A percentile compares a stretch with the other conserved stretches of the same genome.
phyloP scores from a whole-genome alignment of 148 eudicot species.

The Vaccinium macrocarpon region DNA sequence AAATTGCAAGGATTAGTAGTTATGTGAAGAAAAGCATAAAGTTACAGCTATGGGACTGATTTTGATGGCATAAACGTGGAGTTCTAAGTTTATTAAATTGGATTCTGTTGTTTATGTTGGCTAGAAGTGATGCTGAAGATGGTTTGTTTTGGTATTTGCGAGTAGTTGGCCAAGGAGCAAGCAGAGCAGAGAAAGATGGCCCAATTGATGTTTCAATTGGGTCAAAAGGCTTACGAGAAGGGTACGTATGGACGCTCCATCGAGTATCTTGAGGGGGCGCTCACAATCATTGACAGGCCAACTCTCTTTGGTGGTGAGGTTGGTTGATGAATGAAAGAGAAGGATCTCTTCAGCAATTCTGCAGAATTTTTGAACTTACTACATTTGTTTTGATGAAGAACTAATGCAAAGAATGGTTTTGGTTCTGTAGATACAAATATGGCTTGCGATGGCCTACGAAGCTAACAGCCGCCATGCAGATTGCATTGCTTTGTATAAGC shows the following conservation, averaged over 20 bases:
- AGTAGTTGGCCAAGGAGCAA: conserved; percentile 93
- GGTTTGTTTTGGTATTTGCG: conserved; percentile 18
- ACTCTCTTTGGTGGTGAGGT: conserved; percentile 98
- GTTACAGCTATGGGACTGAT: not conserved
- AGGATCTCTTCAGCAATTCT: not conserved
- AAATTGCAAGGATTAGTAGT: not conserved
- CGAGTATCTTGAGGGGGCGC: conserved; percentile 89
- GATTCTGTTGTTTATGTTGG: not conserved
- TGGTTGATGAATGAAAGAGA: conserved; percentile 34
- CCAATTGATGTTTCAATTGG: conserved; percentile 92
- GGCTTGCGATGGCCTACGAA: conserved; percentile 99
- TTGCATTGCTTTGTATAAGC: conserved; percentile 75
- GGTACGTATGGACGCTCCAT: conserved; percentile 87
- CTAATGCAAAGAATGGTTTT: conserved; percentile 21
- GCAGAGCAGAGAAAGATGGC: conserved; percentile 93
- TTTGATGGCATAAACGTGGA: not conserved
- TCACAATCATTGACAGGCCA: conserved; percentile 86
- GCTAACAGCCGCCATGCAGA: conserved; percentile 87
- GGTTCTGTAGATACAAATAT: conserved; percentile 82
- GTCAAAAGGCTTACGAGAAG: conserved; percentile 94
- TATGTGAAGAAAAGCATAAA: not conserved
- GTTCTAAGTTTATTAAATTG: not conserved
- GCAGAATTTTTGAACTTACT: not conserved
- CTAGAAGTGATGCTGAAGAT: conserved; percentile 1
- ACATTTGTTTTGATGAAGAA: not conserved